Base-by-base conservation (phyloP, 2,329 filamentous ascomycete species). In the Didymella arachidicola region DNA sequence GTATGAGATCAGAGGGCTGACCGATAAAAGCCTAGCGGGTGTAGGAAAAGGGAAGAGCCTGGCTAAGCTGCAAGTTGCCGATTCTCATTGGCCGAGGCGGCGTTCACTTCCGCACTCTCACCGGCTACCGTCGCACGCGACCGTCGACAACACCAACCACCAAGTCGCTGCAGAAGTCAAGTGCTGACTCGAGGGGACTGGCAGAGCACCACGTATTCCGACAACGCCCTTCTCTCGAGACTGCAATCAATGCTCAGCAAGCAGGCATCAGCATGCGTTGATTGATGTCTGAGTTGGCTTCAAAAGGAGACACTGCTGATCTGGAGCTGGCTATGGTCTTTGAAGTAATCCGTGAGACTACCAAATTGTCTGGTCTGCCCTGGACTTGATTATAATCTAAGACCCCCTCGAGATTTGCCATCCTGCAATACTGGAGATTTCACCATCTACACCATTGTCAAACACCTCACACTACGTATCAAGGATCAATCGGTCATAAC, bases 1-100 rank as follows among this genome's bases (percentile, higher is more conserved):
- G 69, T 70, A 70, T 70, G 68, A 70, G 61, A 63, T 70, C 68
- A 70, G 68, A 62, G 66, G 63, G 59, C 54, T 52, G 49, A 42
- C 61, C 67, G 53, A 61, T 65, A 69, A 65, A 66, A 63, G 66
- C 57, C 62, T 70, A 70, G 69, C 60, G 44, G 42, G 48, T 38
- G 57, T 57, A 57, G 59, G 59, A 64, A 52, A 64, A 52, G 57
- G 60, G 61, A 60, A 62, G 53, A 47, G 50, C 32, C 36, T 39
- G n/a, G 32, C 16, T 18, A 39, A 39, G 36, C 36, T 36, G 32
- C 32, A 36, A n/a, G 16, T 39, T n/a, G 36, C 36, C 18, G 54
- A 63, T 62, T 67, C 38, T 68, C 60, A 69, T 69, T 69, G 65
- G 67, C 16, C 25, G 39, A n/a, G 2, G 22, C 51, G 26, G 50